Evolutionary conservation across 495 filamentous ascomycete species (phyloP), one percentile per base, ranked within the genome.

Genomic region (Aspergillus homomorphus): DNA sequence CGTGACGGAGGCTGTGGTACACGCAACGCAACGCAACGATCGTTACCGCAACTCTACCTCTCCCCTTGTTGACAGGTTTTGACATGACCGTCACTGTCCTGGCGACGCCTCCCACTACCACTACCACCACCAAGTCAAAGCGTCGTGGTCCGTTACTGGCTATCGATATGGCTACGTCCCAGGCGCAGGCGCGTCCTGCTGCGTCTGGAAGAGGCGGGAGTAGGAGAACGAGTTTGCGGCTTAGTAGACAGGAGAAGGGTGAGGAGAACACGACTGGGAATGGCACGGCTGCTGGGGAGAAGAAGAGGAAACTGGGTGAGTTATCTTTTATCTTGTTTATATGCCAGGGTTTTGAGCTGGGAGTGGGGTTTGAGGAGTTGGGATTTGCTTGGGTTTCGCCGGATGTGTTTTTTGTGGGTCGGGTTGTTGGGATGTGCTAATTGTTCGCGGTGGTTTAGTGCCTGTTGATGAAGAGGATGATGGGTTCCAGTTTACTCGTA

Each of bases 401-500:
- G 22, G 21, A 15, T 3, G 22, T 50, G 21, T 10, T n/a, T 19
- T 19, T 9, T 45, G 19, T 3, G 18, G 42, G 2, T 1, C 42
- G 22, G 19, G n/a, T 33, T 28, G 22, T 22, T 12, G 33, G 6
- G 16, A 7, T 30, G 23, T 24, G 42, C 61, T 69, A 53, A 69
- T 45, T 33, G 5, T 9, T 19, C 56, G 38, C 45, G 51, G 33
- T 54, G 33, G 12, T 46, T 12, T 57, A 41, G 38, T 53, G 18
- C 83, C 33, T 38, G 33, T 79, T 57, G 78, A 83, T 41, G 82
- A 85, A 51, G 82, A 83, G 57, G 69, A 69, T 46, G 82, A 80
- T 52, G 82, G 80, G 16, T 85, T 85, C 55, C 67, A 76, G 43
- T 85, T 84, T 54, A 76, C 78, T 12, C 73, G 80, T 50, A 72